Evolutionary conservation across 2,329 filamentous ascomycete species (phyloP).

Genomic region (Colletotrichum tanaceti): DNA sequence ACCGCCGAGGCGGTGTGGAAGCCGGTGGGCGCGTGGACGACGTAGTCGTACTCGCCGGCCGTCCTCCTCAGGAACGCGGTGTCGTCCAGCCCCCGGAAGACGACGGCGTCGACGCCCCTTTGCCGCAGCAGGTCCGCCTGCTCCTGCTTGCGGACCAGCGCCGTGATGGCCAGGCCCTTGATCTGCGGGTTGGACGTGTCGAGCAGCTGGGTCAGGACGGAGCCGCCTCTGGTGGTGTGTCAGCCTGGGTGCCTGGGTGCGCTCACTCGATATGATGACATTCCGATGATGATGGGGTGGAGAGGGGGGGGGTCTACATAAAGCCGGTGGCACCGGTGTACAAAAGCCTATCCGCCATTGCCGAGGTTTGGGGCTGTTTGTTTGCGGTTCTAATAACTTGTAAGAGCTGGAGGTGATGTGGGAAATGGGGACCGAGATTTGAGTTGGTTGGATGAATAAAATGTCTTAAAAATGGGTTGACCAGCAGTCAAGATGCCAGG

Average conservation of each 20-base stretch:
- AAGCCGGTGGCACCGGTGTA: slow-evolving; percentile 47
- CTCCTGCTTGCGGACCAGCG: slow-evolving; percentile 46
- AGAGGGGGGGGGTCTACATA: slow-evolving; percentile 42
- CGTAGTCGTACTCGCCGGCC: slow-evolving; percentile 48
- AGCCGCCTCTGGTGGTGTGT: slow-evolving; percentile 44
- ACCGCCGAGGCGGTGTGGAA: slow-evolving; percentile 52
- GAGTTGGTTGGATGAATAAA: too few relatives aligned
- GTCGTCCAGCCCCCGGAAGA: slow-evolving; percentile 42
- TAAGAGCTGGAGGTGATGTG: too few relatives aligned
- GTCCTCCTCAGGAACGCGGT: slow-evolving; percentile 39
- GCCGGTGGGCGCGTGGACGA: slow-evolving; percentile 57
- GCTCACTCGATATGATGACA: too few relatives aligned
- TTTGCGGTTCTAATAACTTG: background rate
- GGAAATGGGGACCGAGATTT: too few relatives aligned
- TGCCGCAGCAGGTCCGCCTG: slow-evolving; percentile 43
- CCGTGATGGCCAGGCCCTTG: slow-evolving; percentile 41
- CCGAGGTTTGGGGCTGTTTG: background rate
- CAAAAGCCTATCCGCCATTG: slow-evolving; percentile 39
- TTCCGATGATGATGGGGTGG: too few relatives aligned
- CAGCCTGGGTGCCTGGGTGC: too few relatives aligned
- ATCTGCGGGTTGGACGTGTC: slow-evolving; percentile 42
- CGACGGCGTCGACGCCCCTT: slow-evolving; percentile 34
- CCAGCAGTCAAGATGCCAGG: background rate
- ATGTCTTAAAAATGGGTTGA: too few relatives aligned
- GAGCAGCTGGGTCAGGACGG: slow-evolving; percentile 43